Conservation (phyloP, 108 stramenopile genomes). For the Skeletonema grethae region DNA sequence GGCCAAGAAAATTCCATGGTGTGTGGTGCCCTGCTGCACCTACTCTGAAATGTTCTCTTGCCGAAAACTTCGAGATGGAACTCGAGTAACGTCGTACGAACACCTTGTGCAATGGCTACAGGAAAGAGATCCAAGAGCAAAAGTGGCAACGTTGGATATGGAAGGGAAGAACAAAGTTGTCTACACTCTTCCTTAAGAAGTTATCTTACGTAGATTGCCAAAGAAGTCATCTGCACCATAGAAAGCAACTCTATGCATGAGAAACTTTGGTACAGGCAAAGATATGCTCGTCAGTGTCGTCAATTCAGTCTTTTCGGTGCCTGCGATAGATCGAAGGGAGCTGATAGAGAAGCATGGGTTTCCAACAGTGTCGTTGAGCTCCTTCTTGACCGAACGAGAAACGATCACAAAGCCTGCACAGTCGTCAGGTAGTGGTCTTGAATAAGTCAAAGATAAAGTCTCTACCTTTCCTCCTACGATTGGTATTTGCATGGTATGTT, state of each 20-base stretch:
- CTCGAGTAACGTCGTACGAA: slow-evolving; percentile 35
- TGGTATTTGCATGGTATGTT: slow-evolving; percentile 33
- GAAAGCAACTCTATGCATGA: slow-evolving; percentile 29
- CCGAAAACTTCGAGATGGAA: slow-evolving; percentile 34
- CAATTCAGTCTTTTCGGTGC: slow-evolving; percentile 19
- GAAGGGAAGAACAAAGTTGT: slow-evolving; percentile 54
- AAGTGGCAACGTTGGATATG: slow-evolving; percentile 34
- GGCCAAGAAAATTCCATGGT: slow-evolving; percentile 37
- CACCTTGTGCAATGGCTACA: slow-evolving; percentile 40
- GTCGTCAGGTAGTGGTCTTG: slow-evolving; percentile 5
- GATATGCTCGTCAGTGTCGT: slow-evolving; percentile 27
- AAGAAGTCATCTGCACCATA: slow-evolving; percentile 15
- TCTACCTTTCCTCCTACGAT: slow-evolving; percentile 29
- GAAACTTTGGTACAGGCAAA: slow-evolving; percentile 27
- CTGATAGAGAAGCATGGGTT: slow-evolving; percentile 37
- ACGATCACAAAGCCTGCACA: slow-evolving; percentile 26
- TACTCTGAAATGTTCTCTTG: slow-evolving; percentile 38
- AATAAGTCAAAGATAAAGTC: slow-evolving; percentile 31
- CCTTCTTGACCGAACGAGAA: slow-evolving; percentile 32
- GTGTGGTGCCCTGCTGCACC: slow-evolving; percentile 56
- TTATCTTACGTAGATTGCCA: slow-evolving; percentile 12
- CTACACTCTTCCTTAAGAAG: slow-evolving; percentile 30
- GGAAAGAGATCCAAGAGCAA: slow-evolving; percentile 34
- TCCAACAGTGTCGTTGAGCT: slow-evolving; percentile 2
- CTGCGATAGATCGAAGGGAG: slow-evolving; percentile 18